Base-by-base conservation (phyloP, 805 yeast species). In the Saccharomyces jurei region DNA sequence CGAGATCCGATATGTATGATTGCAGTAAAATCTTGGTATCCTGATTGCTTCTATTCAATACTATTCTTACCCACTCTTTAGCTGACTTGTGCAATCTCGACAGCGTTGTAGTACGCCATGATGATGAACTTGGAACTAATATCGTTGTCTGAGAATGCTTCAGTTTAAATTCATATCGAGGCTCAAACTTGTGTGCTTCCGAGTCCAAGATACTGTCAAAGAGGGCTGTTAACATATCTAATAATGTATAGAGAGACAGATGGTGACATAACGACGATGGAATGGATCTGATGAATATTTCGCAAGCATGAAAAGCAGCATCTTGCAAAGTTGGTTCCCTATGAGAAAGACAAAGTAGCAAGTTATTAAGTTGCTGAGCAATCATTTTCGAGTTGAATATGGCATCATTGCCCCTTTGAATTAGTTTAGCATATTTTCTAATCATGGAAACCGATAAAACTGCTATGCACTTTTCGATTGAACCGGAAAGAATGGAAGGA, bases 171-270 rank as follows among this genome's bases (percentile, higher is more conserved):
- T 78, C 78, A 36, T 86, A 82, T n/a, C 83, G 79, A 3, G 98
- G 98, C 55, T 87, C 89, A 67, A 89, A 92, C 68, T 82, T 89
- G 66, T 87, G 86, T 21, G 84, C 80, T 58, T 87, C 95, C 6
- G 91, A 89, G 68, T 91, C 97, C 46, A 84, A 74, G 46, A 89
- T 80, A 72, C 96, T 84, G 57, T 86, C 85, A 70, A 87, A 89
- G 50, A 92, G 71, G 46, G 89, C 73, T 1, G 87, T 81, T 63
- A 95, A 74, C 54, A 92, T 76, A 67, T 95, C 99, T 57, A 94
- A 76, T 55, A 92, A 71, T 0, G 96, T 80, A 68, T 81, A 94
- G 57, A 91, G 76, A 59, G 94, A 81, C 48, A 74, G 75, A 48
- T 80, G 83, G 58, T 86, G 86, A 65, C 96, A 89, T 49, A 94